These are phyloP conservation scores for Penicillium sp. DNA, from an alignment of 2,329 filamentous ascomycete genomes.

Conservation along the genomic window DNA sequence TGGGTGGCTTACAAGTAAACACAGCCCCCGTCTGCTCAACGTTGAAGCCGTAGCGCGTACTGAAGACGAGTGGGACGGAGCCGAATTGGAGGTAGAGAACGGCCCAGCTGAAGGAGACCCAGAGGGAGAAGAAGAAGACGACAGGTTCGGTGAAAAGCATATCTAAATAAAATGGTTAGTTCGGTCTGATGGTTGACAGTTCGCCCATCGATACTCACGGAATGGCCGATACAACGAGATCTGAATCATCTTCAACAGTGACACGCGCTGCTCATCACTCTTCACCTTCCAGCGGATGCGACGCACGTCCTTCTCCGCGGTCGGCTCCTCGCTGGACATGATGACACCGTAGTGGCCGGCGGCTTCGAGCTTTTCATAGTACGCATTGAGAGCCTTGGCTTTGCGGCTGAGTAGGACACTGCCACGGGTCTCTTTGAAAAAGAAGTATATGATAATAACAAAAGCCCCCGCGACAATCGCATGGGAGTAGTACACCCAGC, in stretches of 20 bases:
- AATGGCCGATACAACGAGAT: constrained; percentile 77
- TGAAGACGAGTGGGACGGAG: constrained; percentile 75
- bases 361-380: constrained; percentile 71
- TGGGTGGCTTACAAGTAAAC: constrained; percentile 54
- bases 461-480: constrained; percentile 65
- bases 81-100: constrained; percentile 82
- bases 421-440: constrained; percentile 80
- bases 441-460: constrained; percentile 61
- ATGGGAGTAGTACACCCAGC: constrained; percentile 88
- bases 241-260: constrained; percentile 65
- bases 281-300: constrained; percentile 77
- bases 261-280: constrained; percentile 71
- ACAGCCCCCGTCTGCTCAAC: constrained; percentile 66
- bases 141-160: constrained; percentile 63
- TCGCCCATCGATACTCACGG: constrained; percentile 40
- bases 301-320: constrained; percentile 33
- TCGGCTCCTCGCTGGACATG: constrained; percentile 35
- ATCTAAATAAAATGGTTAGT: constrained; percentile 27
- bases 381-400: constrained; percentile 69
- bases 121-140: constrained; percentile 72
- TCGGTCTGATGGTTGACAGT: background rate
- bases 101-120: constrained; percentile 87
- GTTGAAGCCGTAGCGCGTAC: constrained; percentile 64
- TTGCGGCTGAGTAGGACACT: constrained; percentile 75
- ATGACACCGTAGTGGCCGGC: constrained; percentile 59